Percentiles rank a stretch among this genome's conserved stretches.
phyloP scores from a whole-genome alignment of 345 rosid species.

The Angophora floribunda region DNA sequence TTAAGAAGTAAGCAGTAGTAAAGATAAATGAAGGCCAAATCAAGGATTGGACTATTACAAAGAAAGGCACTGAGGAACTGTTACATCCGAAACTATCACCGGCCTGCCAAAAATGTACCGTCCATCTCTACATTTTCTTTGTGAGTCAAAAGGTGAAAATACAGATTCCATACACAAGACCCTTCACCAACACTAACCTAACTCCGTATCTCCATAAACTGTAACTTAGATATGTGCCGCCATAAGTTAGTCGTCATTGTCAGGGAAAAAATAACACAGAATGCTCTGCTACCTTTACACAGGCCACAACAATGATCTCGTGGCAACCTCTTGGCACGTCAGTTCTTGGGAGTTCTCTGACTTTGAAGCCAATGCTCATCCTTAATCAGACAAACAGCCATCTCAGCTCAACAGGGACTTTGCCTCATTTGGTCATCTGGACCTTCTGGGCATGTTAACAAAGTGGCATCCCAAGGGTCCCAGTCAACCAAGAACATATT shows the following conservation, averaged over 20 bases:
- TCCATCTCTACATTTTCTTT: not conserved
- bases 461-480: not conserved
- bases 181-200: not conserved
- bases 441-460: not conserved
- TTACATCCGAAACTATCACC: not conserved
- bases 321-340: not conserved
- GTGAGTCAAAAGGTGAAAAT: not conserved
- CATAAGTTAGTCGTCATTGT: not conserved
- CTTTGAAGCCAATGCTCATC: not conserved
- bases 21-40: not conserved
- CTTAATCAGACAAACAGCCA: not conserved
- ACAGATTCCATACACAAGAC: not conserved
- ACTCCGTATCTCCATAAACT: not conserved
- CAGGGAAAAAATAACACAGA: not conserved
- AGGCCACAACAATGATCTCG: not conserved
- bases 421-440: not conserved
- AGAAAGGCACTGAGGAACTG: not conserved
- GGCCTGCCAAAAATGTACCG: not conserved
- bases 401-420: not conserved
- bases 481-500: not conserved
- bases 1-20: not conserved
- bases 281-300: not conserved
- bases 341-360: not conserved
- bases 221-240: not conserved
- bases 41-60: not conserved